Base-by-base conservation (phyloP, 306 rosid genomes). In the Prosopis cineraria region DNA sequence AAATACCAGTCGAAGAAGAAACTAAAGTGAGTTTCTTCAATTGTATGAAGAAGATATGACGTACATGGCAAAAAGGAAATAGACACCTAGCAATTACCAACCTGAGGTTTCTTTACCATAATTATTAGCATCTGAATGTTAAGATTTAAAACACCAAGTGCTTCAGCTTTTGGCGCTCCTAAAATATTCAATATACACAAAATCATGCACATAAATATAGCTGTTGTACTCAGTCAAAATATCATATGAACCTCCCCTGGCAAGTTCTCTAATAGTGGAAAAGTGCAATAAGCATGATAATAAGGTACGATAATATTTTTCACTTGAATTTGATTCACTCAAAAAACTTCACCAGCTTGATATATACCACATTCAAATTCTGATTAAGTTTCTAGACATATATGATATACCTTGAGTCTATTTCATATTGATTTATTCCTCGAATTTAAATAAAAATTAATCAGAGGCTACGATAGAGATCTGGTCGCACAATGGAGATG, bases 41-140 rank as follows among this genome's bases (percentile, higher is more conserved):
- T n/a, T n/a, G n/a, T n/a, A n/a, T n/a, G n/a, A n/a, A n/a, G n/a
- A n/a, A n/a, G n/a, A n/a, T n/a, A n/a, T n/a, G n/a, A n/a, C n/a
- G n/a, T n/a, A n/a, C n/a, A n/a, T n/a, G n/a, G n/a, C n/a, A n/a
- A n/a, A n/a, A n/a, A n/a, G n/a, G n/a, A n/a, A n/a, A n/a, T n/a
- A n/a, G n/a, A n/a, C n/a, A n/a, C n/a, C n/a, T n/a, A n/a, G n/a
- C n/a, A n/a, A n/a, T n/a, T n/a, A n/a, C n/a, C n/a, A n/a, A n/a
- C n/a, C n/a, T n/a, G n/a, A n/a, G n/a, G 97, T 90, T 93, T 97
- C 92, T 80, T 97, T 97, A 58, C 97, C 98, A 52, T 91, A 95
- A 79, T 95, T 95, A 79, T 95, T 95, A 83, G 91, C 97, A 82
- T 92, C 92, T 59, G 77, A 83, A 94, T 67, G 75, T 84, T 88